These are phyloP conservation scores for Puya raimondii DNA, from an alignment of 176 grass and related monocot genomes.

Conservation along the genomic window DNA sequence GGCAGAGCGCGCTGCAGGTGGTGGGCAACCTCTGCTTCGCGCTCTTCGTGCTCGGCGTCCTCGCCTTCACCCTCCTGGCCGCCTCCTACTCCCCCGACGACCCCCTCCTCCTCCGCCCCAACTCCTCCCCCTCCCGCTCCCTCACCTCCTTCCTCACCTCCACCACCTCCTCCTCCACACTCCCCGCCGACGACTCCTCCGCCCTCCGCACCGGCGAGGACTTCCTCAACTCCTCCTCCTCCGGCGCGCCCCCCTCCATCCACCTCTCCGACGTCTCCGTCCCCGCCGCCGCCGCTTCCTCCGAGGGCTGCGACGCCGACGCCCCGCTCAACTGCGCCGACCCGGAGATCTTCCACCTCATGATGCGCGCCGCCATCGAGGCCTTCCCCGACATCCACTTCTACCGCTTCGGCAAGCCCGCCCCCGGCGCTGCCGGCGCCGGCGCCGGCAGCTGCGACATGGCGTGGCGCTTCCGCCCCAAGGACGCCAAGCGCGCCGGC, in stretches of 20 bases:
- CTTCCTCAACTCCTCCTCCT: slow-evolving; percentile 25
- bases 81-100: slow-evolving; percentile 14
- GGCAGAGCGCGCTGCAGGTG: not conserved
- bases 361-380: slow-evolving; percentile 55
- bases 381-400: slow-evolving; percentile 62
- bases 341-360: slow-evolving; percentile 49
- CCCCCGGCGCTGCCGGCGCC: slow-evolving; percentile 18
- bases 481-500: slow-evolving; percentile 16
- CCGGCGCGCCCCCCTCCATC: not conserved
- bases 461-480: slow-evolving; percentile 56
- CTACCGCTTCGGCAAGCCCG: slow-evolving; percentile 54
- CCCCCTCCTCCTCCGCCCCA: slow-evolving; percentile 3
- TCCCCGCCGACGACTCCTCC: slow-evolving; percentile 20
- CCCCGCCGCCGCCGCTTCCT: not conserved
- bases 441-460: slow-evolving; percentile 40
- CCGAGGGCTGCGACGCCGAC: slow-evolving; percentile 23
- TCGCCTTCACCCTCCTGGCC: slow-evolving; percentile 18
- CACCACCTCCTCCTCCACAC: slow-evolving; percentile 21
- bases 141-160: slow-evolving; percentile 3
- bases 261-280: not conserved
- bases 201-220: slow-evolving; percentile 6
- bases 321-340: slow-evolving; percentile 45
- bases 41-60: slow-evolving; percentile 10
- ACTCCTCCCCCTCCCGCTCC: not conserved
- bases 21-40: slow-evolving; percentile 19